Conservation (phyloP, 2,329 filamentous ascomycete genomes). For the Calonectria henricotiae region DNA sequence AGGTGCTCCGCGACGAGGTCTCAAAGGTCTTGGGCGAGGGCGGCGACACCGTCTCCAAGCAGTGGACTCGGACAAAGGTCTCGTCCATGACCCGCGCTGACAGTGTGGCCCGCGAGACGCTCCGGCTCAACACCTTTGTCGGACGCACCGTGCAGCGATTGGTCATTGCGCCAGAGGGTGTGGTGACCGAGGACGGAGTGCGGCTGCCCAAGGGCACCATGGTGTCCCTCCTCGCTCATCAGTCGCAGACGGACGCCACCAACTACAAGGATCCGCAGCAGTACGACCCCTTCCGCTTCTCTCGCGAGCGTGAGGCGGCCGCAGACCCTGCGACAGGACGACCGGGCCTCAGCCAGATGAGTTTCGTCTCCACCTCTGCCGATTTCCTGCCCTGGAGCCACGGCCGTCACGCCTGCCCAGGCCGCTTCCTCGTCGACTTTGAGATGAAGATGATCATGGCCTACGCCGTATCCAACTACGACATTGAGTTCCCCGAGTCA, state of each 20-base stretch:
- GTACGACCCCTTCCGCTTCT: conserved; percentile 39
- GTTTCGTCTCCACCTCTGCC: conserved; percentile 29
- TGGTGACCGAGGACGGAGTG: conserved; percentile 51
- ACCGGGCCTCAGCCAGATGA: conserved; percentile 20
- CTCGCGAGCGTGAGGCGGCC: conserved; percentile 55
- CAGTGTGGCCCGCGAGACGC: conserved; percentile 63
- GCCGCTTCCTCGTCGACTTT: conserved; percentile 55
- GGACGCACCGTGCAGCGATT: conserved; percentile 53
- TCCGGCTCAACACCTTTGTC: conserved; percentile 58
- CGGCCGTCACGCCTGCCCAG: conserved; percentile 57
- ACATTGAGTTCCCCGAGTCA: conserved; percentile 43
- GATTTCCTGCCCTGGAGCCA: conserved; percentile 56
- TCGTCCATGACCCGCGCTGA: conserved; percentile 60
- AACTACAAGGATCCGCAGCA: conserved; percentile 14
- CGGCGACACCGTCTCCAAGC: conserved; percentile 38
- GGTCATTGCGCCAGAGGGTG: conserved; percentile 49
- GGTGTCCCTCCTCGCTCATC: conserved; percentile 12
- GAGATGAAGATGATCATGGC: conserved; percentile 56
- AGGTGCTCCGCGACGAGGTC: conserved; percentile 55
- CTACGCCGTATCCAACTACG: conserved; percentile 47
- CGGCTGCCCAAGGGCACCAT: conserved; percentile 15
- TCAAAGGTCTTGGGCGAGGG: conserved; percentile 50
- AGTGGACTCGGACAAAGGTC: conserved; percentile 61
- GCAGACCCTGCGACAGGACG: conserved; percentile 19
- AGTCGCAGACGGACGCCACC: not conserved